Conservation (phyloP, 352 stramenopile genomes). For the Thalassiosira mediterranea region DNA sequence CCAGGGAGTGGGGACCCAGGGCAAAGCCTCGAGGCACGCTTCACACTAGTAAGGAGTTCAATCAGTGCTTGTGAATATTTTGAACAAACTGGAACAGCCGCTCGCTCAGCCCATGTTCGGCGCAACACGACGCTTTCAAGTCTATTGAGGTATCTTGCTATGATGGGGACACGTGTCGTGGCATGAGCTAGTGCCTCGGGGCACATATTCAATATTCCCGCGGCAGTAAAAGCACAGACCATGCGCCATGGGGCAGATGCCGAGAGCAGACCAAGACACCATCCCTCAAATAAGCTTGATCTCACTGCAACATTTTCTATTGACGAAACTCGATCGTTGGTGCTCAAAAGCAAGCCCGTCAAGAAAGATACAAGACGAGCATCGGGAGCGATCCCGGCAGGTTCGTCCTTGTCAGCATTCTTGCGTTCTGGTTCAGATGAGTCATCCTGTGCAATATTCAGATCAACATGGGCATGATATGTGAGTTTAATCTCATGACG, state of each 20-base stretch:
- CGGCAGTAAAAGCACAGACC: slow-evolving; percentile 75
- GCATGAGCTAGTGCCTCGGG: slow-evolving; percentile 54
- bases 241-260: slow-evolving; percentile 81
- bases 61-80: slow-evolving; percentile 82
- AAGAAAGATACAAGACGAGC: slow-evolving; percentile 78
- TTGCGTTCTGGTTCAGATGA: slow-evolving; percentile 46
- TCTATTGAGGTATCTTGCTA: slow-evolving; percentile 67
- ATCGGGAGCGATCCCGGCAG: slow-evolving; percentile 56
- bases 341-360: slow-evolving; percentile 77
- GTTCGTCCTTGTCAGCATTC: slow-evolving; percentile 24
- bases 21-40: slow-evolving; percentile 48
- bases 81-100: slow-evolving; percentile 79
- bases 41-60: slow-evolving; percentile 78
- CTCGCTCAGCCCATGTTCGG: slow-evolving; percentile 82
- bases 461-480: no score
- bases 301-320: slow-evolving; percentile 38
- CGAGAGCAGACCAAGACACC: slow-evolving; percentile 81
- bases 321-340: slow-evolving; percentile 39
- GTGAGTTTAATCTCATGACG: no score
- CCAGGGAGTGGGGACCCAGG: slow-evolving; percentile 15
- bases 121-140: slow-evolving; percentile 71
- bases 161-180: slow-evolving; percentile 47
- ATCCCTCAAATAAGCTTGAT: slow-evolving; percentile 76
- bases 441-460: slow-evolving; percentile 37
- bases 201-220: slow-evolving; percentile 76